A percentile compares a stretch with the other conserved stretches of the same genome.
Evolutionary conservation across 805 yeast genomes (phyloP).

Genomic region (Saccharomycopsis selenospora): DNA sequence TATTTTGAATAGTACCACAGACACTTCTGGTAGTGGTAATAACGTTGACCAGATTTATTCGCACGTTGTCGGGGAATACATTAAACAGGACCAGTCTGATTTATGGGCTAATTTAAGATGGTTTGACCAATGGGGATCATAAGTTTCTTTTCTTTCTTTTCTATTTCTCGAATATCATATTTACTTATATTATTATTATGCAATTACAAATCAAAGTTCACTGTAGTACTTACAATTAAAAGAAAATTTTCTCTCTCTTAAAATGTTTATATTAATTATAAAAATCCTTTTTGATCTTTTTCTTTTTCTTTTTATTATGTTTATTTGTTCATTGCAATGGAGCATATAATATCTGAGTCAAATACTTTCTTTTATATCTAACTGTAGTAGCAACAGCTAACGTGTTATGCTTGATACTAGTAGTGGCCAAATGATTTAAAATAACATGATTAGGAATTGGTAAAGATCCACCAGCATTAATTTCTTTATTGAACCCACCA

Average conservation of each 20-base stretch:
- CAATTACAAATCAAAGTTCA: too few species aligned
- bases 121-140: slow-evolving; percentile 46
- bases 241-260: too few species aligned
- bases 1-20: too few species aligned
- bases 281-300: too few species aligned
- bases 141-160: background rate
- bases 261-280: too few species aligned
- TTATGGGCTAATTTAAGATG: slow-evolving; percentile 42
- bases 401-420: slow-evolving; percentile 88
- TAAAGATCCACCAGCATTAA: slow-evolving; percentile 21
- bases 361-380: slow-evolving; percentile 81
- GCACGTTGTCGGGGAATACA: background rate
- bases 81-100: background rate
- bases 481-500: slow-evolving; percentile 20
- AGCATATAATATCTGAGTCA: slow-evolving; percentile 86
- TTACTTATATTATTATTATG: too few species aligned
- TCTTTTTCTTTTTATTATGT: too few species aligned
- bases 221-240: too few species aligned
- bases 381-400: slow-evolving; percentile 89
- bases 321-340: slow-evolving; percentile 48
- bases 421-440: slow-evolving; percentile 89
- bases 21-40: background rate
- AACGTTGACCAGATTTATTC: background rate
- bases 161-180: too few species aligned
- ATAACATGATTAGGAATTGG: slow-evolving; percentile 93